Percentiles rank a stretch among this genome's conserved stretches.
Evolutionary conservation across 108 stramenopile genomes (phyloP).

Genomic region (Cyclotella baltica): DNA sequence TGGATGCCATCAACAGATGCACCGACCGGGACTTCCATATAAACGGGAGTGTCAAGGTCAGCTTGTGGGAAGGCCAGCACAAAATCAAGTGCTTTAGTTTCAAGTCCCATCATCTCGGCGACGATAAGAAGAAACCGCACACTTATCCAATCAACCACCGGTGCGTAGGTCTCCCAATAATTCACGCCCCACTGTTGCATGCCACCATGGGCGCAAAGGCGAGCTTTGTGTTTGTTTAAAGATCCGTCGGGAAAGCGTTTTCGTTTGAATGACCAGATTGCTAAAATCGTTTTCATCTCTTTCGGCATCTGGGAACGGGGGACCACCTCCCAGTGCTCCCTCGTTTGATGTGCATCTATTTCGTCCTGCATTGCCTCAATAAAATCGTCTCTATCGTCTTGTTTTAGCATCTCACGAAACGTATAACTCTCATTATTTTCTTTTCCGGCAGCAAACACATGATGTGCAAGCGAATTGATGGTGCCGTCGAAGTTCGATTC

Average conservation of each 20-base stretch:
- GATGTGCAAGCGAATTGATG: not conserved
- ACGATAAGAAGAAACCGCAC: not conserved
- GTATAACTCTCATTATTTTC: no score
- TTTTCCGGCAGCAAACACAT: conserved; percentile 5
- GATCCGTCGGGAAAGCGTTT: conserved; percentile 14
- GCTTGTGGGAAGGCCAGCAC: conserved; percentile 19
- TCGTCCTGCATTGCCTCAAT: conserved; percentile 8
- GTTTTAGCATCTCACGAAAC: conserved; percentile 10
- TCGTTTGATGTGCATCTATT: not conserved
- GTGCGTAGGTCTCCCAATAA: no score
- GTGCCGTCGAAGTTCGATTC: not conserved
- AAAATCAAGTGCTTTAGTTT: conserved; percentile 10
- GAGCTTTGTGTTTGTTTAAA: no score
- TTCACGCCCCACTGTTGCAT: no score
- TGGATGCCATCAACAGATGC: not conserved
- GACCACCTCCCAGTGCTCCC: conserved; percentile 19
- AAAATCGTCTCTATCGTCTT: conserved; percentile 13
- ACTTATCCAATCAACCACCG: not conserved
- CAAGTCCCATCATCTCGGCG: not conserved
- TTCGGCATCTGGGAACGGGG: conserved; percentile 9
- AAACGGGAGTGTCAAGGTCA: conserved; percentile 11
- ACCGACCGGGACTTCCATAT: conserved; percentile 6
- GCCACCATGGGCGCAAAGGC: no score
- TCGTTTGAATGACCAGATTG: conserved; percentile 31
- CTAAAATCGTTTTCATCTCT: conserved; percentile 23